Percentiles rank a stretch among this genome's conserved stretches.
phyloP scores from a whole-genome alignment of 1,284 basidiomycete genomes.

The Fomes fomentarius region DNA sequence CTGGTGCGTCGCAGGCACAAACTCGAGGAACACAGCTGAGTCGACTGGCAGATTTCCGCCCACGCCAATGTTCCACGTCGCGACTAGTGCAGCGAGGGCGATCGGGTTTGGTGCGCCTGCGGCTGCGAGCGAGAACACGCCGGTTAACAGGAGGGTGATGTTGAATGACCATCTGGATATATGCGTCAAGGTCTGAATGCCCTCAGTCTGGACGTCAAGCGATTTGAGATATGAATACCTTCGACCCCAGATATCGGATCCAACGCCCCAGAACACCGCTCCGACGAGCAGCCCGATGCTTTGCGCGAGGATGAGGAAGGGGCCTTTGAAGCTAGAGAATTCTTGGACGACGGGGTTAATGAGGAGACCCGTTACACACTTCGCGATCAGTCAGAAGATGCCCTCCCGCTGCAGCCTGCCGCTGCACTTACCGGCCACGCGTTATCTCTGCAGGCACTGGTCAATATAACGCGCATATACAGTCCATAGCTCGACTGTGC shows the following conservation, averaged over 20 bases:
- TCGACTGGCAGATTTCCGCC: slow-evolving; percentile 78
- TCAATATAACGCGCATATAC: too few species aligned
- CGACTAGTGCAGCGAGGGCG: slow-evolving; percentile 54
- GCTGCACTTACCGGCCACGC: slow-evolving; percentile 58
- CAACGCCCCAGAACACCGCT: slow-evolving; percentile 65
- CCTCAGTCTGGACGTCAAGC: too few species aligned
- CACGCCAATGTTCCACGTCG: slow-evolving; percentile 63
- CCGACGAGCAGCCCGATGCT: slow-evolving; percentile 68
- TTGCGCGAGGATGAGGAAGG: slow-evolving; percentile 57
- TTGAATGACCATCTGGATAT: slow-evolving; percentile 66
- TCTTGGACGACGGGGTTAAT: slow-evolving; percentile 57
- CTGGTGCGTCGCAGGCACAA: slow-evolving; percentile 60
- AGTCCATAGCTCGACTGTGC: too few species aligned
- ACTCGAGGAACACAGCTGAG: slow-evolving; percentile 74
- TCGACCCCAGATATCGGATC: slow-evolving; percentile 63
- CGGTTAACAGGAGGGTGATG: slow-evolving; percentile 69
- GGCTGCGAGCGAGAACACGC: slow-evolving; percentile 63
- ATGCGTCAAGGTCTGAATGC: slow-evolving; percentile 27
- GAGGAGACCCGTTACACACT: slow-evolving; percentile 50
- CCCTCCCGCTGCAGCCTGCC: too few species aligned
- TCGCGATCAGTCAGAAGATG: neutral
- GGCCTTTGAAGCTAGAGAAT: slow-evolving; percentile 52
- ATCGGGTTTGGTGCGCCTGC: slow-evolving; percentile 58
- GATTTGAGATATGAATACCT: too few species aligned
- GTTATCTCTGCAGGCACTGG: slow-evolving; percentile 49